These are phyloP conservation scores for Epichloe sp. DNA, from an alignment of 2,329 filamentous ascomycete genomes.

Conservation along the genomic window DNA sequence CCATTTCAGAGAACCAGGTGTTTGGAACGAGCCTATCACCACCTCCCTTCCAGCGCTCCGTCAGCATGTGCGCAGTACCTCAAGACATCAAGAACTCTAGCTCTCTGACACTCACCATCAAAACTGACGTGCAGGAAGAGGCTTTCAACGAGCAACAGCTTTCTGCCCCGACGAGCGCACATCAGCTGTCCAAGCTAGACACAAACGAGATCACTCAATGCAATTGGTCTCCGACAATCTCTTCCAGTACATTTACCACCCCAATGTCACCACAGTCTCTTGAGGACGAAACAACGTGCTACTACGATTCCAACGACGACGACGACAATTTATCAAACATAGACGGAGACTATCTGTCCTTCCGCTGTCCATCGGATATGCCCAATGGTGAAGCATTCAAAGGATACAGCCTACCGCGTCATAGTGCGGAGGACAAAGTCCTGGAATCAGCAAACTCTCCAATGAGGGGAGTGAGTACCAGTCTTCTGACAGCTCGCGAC, in stretches of 20 bases:
- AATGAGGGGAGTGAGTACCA: constrained; percentile 10
- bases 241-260: constrained; percentile 18
- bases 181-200: constrained; percentile 11
- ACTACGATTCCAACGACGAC: constrained; percentile 33
- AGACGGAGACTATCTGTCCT: constrained; percentile 22
- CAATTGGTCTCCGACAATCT: constrained; percentile 14
- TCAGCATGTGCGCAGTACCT: constrained; percentile 14
- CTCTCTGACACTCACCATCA: constrained; percentile 13
- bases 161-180: constrained; percentile 7
- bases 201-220: constrained; percentile 12
- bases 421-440: constrained; percentile 12
- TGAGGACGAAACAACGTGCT: constrained; percentile 30
- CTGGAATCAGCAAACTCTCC: not conserved
- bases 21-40: constrained; percentile 38
- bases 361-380: constrained; percentile 11
- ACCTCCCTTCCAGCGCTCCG: constrained; percentile 32
- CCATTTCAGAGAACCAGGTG: constrained; percentile 29
- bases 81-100: constrained; percentile 10
- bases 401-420: constrained; percentile 35
- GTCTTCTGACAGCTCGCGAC: constrained; percentile 13
- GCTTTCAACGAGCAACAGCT: constrained; percentile 9
- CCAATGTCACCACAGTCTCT: constrained; percentile 25
- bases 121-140: constrained; percentile 7
- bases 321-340: constrained; percentile 24
- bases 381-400: constrained; percentile 13